A percentile compares a stretch with the other conserved stretches of the same genome.
Evolutionary conservation across 345 rosid genomes (phyloP).

Genomic region (Sisymbrium altissimum): DNA sequence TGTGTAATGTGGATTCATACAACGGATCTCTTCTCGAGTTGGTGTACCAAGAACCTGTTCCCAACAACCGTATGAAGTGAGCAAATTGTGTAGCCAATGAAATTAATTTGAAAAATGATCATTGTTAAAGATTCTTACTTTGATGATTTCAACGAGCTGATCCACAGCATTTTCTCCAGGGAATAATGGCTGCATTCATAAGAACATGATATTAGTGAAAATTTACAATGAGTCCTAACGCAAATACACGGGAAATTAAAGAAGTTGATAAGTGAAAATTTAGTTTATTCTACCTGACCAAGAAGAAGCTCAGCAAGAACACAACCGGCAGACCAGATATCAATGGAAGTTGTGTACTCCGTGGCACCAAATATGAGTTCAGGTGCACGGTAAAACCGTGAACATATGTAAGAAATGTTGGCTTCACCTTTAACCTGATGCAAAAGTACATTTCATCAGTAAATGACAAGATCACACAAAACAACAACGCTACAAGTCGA

Average conservation of each 20-base stretch:
- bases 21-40: constrained; percentile 88
- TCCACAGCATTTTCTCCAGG: constrained; percentile 95
- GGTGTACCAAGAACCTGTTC: constrained; percentile 90
- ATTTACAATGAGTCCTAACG: not conserved
- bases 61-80: constrained; percentile 7
- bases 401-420: constrained; percentile 63
- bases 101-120: not conserved
- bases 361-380: constrained; percentile 74
- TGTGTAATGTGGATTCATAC: constrained; percentile 91
- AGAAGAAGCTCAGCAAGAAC: constrained; percentile 71
- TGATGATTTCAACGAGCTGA: constrained; percentile 95
- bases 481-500: not conserved
- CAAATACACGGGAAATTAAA: not conserved
- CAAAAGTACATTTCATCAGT: constrained; percentile 2
- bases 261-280: not conserved
- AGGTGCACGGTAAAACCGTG: constrained; percentile 70
- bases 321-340: constrained; percentile 78
- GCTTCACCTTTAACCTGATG: constrained; percentile 69
- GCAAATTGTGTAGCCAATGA: not conserved
- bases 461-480: not conserved
- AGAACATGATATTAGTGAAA: not conserved
- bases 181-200: constrained; percentile 63
- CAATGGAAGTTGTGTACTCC: constrained; percentile 66
- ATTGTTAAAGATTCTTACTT: constrained; percentile 38
- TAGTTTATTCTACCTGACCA: constrained; percentile 62